These are phyloP conservation scores for Ustilago shanxiensis DNA, from an alignment of 1,284 basidiomycete species.

Conservation along the genomic window DNA sequence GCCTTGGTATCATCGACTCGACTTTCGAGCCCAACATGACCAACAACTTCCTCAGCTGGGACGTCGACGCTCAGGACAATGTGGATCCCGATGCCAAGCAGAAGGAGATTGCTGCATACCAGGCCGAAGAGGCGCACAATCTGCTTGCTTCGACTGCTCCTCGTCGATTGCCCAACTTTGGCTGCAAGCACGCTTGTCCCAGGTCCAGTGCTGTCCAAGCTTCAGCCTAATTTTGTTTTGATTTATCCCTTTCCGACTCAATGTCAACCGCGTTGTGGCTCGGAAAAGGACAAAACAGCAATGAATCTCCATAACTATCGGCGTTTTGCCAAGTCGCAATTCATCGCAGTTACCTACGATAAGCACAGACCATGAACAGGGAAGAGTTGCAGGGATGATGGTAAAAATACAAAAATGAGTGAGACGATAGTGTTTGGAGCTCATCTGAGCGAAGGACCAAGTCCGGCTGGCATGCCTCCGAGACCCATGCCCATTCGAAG, in stretches of 20 bases:
- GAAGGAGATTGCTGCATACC: constrained; percentile 53
- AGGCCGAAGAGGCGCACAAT: constrained; percentile 52
- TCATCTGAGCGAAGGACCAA: constrained; percentile 35
- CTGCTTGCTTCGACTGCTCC: constrained; percentile 21
- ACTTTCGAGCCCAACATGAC: constrained; percentile 71
- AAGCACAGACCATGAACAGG: background rate
- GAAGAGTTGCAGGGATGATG: background rate
- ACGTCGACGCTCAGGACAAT: constrained; percentile 46
- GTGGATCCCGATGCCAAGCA: constrained; percentile 60
- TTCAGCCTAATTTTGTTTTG: constrained; percentile 15
- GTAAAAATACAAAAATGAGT: constrained; percentile 36
- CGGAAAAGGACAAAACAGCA: background rate
- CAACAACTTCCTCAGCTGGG: constrained; percentile 66
- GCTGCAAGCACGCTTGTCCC: constrained; percentile 21
- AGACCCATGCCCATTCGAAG: constrained; percentile 44
- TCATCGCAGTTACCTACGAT: background rate
- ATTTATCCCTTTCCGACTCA: background rate
- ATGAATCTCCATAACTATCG: background rate
- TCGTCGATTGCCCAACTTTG: constrained; percentile 26
- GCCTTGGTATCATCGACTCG: constrained; percentile 68
- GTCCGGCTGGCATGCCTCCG: constrained; percentile 17
- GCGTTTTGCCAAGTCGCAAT: too few relatives aligned
- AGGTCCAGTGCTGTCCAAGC: constrained; percentile 15
- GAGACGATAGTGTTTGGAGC: background rate
- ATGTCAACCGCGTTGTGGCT: background rate